Evolutionary conservation across 2,329 filamentous ascomycete genomes (phyloP), one percentile per base, ranked within the genome.

Genomic region (Sclerotinia glacialis): DNA sequence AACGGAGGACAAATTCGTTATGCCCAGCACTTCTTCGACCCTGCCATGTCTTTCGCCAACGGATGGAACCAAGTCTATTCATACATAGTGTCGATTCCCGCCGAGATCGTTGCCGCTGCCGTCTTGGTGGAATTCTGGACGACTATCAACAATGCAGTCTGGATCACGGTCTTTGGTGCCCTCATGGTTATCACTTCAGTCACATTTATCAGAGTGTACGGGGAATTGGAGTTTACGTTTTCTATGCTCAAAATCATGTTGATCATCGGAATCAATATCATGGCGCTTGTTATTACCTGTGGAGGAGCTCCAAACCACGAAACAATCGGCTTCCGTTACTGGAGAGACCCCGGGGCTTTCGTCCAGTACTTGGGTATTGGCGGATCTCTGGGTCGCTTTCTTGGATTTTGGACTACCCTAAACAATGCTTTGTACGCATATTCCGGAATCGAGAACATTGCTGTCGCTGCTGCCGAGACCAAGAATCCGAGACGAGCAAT

Each of bases 41-140:
- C 77, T 11, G 73, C 74, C 23, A 69, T 76, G 26, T 74, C 73
- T 21, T 77, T 77, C 49, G 72, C 73, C 12, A 63, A 75, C 1
- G 76, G 74, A 31, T 76, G 75, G 68, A 74, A 75, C 16, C 74
- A 76, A 34, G 73, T 74, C 18, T 77, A 77, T 61, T 70, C 70
- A 34, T 72, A 71, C n/a, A 72, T 71, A 18, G 69, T 74, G 12
- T 71, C 71, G 47, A 71, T 76, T 4, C 74, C 75, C 1, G 46
- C 85, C 65, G 87, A 89, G 74, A 87, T 89, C 67, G 83, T 84
- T 0, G 87, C 87, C 14, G 84, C 86, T 23, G 83, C 84, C 53
- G 84, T 89, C 2, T 78, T 89, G 28, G 86, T 89, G 68, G 78
- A 86, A 71, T 88, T 83, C 72, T 89, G 87, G 87, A 83, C 84